Evolutionary conservation across 140 eudicot species (phyloP), one percentile per base, ranked within the genome.

Genomic region (Bidens hawaiensis): DNA sequence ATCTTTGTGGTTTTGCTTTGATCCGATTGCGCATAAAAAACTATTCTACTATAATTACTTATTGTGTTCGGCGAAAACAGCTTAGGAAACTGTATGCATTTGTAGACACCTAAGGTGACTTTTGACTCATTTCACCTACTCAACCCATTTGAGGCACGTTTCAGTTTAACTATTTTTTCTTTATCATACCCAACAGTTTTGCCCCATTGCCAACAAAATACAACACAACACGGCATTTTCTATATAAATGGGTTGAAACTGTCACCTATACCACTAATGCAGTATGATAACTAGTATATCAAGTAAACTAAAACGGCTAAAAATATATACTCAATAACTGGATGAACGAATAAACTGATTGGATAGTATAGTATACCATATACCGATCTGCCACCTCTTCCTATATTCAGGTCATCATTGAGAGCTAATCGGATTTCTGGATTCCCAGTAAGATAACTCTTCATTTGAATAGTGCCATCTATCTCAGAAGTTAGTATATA

Each of bases 401-500:
- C 98, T 60, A 87, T 84, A 71, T 76, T 73, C 57, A 91, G 83
- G 42, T 91, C 96, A 46, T 91, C 96, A 60, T 91, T 91, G 40
- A 91, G 88, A 56, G 98, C 98, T 77, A 91, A 74, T 63, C 82
- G 82, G 47, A 91, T 87, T 78, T 91, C 98, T 22, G 98, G 98
- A 72, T 91, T 91, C 16, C 98, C 98, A 45, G 91, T 77, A 52
- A 91, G 95, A 81, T 82, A 91, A 84, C 98, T 87, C 90, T 87
- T 87, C 98, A 87, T 91, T 75, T 91, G 96, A 65, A 91, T 91
- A 33, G 98, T 91, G 43, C 96, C 98, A 74, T 91, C 98, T 71
- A 90, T 90, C 74, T 90, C 97, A 58, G 95, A 81, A 31, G 97
- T 90, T 60, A 90, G 81, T 33, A 90, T 85, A 43, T 90, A 90